Evolutionary conservation across 2,329 filamentous ascomycete genomes (phyloP), one percentile per base, ranked within the genome.

Genomic region (Stachybotrys chlorohalonatus): DNA sequence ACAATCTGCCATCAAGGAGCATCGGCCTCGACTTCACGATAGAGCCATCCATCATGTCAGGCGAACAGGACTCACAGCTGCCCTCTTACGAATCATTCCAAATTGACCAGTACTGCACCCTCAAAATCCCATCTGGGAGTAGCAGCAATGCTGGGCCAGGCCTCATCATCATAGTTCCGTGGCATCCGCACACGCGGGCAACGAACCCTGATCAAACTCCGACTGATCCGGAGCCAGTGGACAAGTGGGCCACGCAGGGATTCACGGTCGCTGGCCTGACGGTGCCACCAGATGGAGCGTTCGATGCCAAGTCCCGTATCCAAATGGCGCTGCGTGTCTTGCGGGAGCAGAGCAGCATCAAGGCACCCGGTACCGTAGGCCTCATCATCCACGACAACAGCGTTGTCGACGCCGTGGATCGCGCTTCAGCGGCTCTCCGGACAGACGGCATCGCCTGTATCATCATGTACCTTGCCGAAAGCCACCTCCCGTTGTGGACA

Each of bases 241-340:
- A 65, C 49, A 71, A 72, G 62, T 72, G 68, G 68, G 69, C 69
- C 7, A 68, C 70, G 51, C 68, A 71, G 53, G 67, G 68, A 4
- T 72, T 66, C 55, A 60, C 65, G 1, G 66, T 68, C 7, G 64
- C 70, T 6, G 57, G 49, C 42, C 53, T 60, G 13, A 56, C 55
- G 13, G 24, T 53, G 16, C 53, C 24, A 6, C 46, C 48, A 17
- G 46, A 46, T 24, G 50, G 16, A 15, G 51, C 31, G 5, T 31
- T 56, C 32, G 49, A 55, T 16, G 53, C 52, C 11, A 52, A 46
- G 13, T 17, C 39, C 4, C 50, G 52, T 16, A 57, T 57, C 11
- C 13, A 49, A 46, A 32, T 53, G 8, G 55, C 16, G 16, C 16
- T 49, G n/a, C 36, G 36, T 15, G 36, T 50, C 4, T 11, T 57